A percentile compares a stretch with the other conserved stretches of the same genome.
Evolutionary conservation across 73 alveolate genomes (phyloP).

Genomic region (Paramecium sexaurelia): DNA sequence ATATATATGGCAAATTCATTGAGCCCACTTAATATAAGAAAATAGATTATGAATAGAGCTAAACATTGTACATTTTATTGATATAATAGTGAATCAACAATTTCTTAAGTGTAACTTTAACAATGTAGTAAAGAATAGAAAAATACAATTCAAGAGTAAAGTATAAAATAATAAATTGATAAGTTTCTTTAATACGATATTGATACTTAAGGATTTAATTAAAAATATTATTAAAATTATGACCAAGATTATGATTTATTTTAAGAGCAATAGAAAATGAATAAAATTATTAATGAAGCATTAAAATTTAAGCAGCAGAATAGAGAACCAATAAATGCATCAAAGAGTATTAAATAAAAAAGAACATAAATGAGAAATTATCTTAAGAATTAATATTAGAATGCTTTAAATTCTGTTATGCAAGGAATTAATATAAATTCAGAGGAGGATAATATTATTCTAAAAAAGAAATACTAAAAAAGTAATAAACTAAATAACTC

Average conservation of each 20-base stretch:
- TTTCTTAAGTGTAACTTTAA: not conserved
- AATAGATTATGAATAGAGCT: not conserved
- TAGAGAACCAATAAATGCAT: not conserved
- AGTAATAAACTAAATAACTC: not conserved
- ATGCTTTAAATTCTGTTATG: not conserved
- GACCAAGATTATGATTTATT: not conserved
- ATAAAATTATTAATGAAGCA: not conserved
- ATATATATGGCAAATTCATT: not conserved
- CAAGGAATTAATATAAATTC: not conserved
- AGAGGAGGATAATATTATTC: not conserved
- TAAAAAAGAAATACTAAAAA: not conserved
- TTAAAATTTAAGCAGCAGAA: not conserved
- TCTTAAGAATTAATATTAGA: not conserved
- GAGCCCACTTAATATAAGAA: not conserved
- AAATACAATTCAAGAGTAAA: not conserved
- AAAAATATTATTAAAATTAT: not conserved
- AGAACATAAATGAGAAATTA: not conserved
- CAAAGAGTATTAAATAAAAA: not conserved
- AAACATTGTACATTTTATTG: not conserved
- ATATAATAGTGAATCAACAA: constrained; percentile 5
- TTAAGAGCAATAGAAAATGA: not conserved
- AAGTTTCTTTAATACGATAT: not conserved
- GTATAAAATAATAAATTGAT: not conserved
- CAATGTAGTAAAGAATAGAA: not conserved
- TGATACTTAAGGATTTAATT: not conserved